Percentiles rank a stretch among this genome's conserved stretches.
phyloP scores from a whole-genome alignment of 306 rosid species.

The Fagus crenata region DNA sequence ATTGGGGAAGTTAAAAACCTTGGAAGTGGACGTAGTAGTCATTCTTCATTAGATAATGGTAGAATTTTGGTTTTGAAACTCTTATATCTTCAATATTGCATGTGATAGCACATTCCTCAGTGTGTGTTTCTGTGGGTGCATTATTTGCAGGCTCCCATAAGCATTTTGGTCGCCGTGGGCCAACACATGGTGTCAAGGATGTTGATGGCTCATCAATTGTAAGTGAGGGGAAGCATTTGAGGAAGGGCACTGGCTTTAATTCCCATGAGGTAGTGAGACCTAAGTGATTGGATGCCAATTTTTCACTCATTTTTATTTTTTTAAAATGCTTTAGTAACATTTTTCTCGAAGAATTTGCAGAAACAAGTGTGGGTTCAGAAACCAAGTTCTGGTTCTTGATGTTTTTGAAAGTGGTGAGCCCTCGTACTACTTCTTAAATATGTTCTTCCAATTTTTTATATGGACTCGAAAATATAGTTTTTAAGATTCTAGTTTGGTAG shows the following conservation, averaged over 20 bases:
- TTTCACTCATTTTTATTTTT: not conserved
- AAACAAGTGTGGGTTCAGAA: slow-evolving; percentile 87
- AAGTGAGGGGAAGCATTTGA: slow-evolving; percentile 62
- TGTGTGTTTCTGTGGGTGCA: not conserved
- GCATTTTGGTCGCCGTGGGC: slow-evolving; percentile 61
- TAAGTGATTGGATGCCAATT: slow-evolving; percentile 13
- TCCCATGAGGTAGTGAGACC: slow-evolving; percentile 63
- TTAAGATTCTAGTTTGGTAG: not conserved
- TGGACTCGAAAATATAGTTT: not conserved
- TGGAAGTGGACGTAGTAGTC: slow-evolving; percentile 42
- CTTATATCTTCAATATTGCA: slow-evolving; percentile 5
- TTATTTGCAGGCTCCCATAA: slow-evolving; percentile 50
- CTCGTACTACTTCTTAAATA: slow-evolving; percentile 19
- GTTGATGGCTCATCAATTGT: slow-evolving; percentile 47
- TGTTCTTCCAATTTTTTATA: not conserved
- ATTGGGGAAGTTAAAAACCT: slow-evolving; percentile 42
- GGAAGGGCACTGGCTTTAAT: slow-evolving; percentile 52
- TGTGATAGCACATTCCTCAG: not conserved
- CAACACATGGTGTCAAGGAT: slow-evolving; percentile 52
- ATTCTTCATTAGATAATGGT: slow-evolving; percentile 55
- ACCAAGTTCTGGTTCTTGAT: slow-evolving; percentile 68
- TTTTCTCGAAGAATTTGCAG: slow-evolving; percentile 47
- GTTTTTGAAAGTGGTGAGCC: slow-evolving; percentile 49
- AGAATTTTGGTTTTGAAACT: slow-evolving; percentile 31
- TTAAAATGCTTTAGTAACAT: slow-evolving; percentile 7